A percentile compares a stretch with the other conserved stretches of the same genome.
phyloP scores from a whole-genome alignment of 2,329 filamentous ascomycete genomes.

The Mycogone perniciosa region DNA sequence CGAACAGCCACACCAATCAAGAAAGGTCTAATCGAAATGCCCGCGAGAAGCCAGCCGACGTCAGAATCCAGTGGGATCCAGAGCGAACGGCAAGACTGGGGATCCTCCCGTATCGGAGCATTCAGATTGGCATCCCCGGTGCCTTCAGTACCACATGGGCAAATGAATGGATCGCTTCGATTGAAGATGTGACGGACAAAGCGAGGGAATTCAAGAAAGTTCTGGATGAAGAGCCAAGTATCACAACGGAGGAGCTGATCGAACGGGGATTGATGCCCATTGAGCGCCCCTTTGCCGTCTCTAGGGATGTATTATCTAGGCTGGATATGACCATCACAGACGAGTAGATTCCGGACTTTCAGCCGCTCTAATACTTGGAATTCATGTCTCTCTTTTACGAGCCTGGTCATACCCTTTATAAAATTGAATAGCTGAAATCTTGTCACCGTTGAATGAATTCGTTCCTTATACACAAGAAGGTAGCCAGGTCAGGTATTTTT shows the following conservation, averaged over 20 bases:
- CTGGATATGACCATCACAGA: conserved; percentile 26
- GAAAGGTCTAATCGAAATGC: conserved; percentile 6
- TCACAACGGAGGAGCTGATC: conserved; percentile 31
- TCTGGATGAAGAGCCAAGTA: conserved; percentile 34
- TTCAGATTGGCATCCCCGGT: conserved; percentile 55
- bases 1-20: not conserved
- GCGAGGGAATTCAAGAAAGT: conserved; percentile 42
- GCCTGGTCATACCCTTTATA: not conserved
- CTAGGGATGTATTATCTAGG: conserved; percentile 27
- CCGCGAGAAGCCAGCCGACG: conserved; percentile 27
- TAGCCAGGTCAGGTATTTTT: too few species aligned
- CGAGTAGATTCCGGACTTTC: not conserved
- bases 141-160: conserved; percentile 40
- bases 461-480: too few species aligned
- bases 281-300: conserved; percentile 38
- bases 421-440: too few species aligned
- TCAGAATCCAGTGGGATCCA: conserved; percentile 60
- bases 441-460: too few species aligned
- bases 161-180: conserved; percentile 44
- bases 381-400: not conserved
- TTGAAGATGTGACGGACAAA: conserved; percentile 52
- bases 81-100: conserved; percentile 44
- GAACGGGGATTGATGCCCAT: conserved; percentile 34
- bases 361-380: not conserved
- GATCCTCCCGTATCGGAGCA: conserved; percentile 45